Base-by-base conservation (phyloP, 768 basidiomycete genomes). In the Strobilomyces echinocephalus region DNA sequence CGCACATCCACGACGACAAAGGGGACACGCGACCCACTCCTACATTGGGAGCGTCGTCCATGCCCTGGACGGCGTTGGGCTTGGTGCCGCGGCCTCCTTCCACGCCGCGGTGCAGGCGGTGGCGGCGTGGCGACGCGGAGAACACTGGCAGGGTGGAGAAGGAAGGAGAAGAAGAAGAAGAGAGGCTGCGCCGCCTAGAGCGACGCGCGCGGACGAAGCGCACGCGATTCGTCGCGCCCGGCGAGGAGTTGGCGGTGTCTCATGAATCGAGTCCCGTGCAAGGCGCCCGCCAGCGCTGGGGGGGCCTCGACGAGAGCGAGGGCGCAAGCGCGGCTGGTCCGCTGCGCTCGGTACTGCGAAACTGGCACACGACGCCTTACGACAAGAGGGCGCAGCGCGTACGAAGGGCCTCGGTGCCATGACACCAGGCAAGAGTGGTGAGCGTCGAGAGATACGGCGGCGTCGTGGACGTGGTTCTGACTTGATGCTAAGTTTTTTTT, bases 291-390 rank as follows among this genome's bases (percentile, higher is more conserved):
- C 14, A 24, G 28, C 42, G 42, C 8, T 7, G 39, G 31, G 26
- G 16, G 4, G 34, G 26, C 15, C 3, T 12, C 10, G 18, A 24
- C 24, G 24, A 39, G 8, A 9, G n/a, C 21, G 8, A 12, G 14
- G 15, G 39, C 4, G 24, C 49, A 12, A 42, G 44, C 21, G 35
- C 51, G 6, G 4, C 41, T 30, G 60, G 49, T 1, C 51, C 51
- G 15, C 21, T 60, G 14, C 54, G 59, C 16, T 60, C 60, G 8
- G 57, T 57, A 42, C 50, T 61, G 18, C 59, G 60, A 12, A 60
- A 57, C 35, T 60, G 38, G 40, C 45, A 50, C 5, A 26, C 50
- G 1, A 24, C 38, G 28, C 60, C 59, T 7, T 60, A 60, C 48
- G 53, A 56, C 33, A 55, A 52, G 38, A 15, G 30, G 2, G 41